Base-by-base conservation (phyloP, 2,329 filamentous ascomycete genomes). In the Colletotrichum ledebouriae region DNA sequence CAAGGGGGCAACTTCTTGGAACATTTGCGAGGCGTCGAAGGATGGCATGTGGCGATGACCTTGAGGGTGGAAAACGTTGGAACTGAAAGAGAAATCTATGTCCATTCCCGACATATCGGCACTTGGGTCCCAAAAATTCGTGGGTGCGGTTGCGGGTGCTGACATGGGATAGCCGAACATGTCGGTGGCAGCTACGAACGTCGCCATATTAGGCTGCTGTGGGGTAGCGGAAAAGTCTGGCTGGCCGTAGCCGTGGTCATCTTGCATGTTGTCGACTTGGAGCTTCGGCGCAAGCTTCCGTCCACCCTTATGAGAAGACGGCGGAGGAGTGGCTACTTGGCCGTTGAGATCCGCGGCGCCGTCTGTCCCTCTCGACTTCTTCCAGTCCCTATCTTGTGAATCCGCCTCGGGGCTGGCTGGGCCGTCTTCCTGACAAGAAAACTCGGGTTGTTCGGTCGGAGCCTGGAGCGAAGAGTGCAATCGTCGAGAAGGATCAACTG, bases 131-230 rank as follows among this genome's bases (percentile, higher is more conserved):
- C 88, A 90, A 70, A 89, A 90, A 42, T 83, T 86, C 3, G 80
- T 77, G 1, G 85, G 80, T 3, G 81, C 81, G 2, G 82, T 81
- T 37, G 83, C 82, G 20, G 87, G 84, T 3, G 86, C 86, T n/a
- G 88, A 87, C 76, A 90, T 81, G 33, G 88, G 86, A 73, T 88
- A 89, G 29, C 81, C 81, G 74, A 89, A 90, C 76, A 90, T 81
- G 72, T 90, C 87, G 62, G 84, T 79, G 22, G 80, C 79, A 17
- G 80, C 79, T 72, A 85, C 81, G 71, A 85, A 84, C 11, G 76
- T 76, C 33, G 81, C 75, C 77, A 88, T 80, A 49, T 84, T 83
- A 53, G 78, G 78, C 72, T 86, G 84, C 64, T 82, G 83, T 46
- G 85, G 79, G n/a, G 82, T 80, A 61, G 80, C 79, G 74, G 82